phyloP scores from a whole-genome alignment of 2,329 filamentous ascomycete genomes.

The Scortechinia acanthostroma region DNA sequence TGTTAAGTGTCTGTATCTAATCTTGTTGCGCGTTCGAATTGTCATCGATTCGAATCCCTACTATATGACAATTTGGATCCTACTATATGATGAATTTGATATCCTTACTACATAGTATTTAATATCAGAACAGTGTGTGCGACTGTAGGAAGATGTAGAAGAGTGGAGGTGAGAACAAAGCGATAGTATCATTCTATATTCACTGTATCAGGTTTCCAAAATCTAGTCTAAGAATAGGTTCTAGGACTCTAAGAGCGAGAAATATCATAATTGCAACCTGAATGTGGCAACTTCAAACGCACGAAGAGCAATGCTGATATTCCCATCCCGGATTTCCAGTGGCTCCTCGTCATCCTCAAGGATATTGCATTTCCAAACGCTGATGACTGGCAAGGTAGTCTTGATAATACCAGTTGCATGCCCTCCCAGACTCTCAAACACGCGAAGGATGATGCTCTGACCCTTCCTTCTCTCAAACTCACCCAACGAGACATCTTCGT shows the following conservation, averaged over 20 bases:
- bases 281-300: conserved; percentile 55
- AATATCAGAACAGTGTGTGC: no score
- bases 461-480: conserved; percentile 46
- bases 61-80: no score
- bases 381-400: conserved; percentile 38
- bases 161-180: no score
- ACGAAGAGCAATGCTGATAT: conserved; percentile 36
- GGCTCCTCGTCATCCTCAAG: conserved; percentile 56
- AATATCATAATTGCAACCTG: conserved; percentile 43
- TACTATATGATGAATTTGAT: no score
- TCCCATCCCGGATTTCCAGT: conserved; percentile 22
- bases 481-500: conserved; percentile 36
- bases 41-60: no score
- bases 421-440: conserved; percentile 61
- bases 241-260: no score
- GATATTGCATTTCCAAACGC: conserved; percentile 55
- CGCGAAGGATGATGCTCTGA: conserved; percentile 45
- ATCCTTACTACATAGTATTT: no score
- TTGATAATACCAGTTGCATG: conserved; percentile 44
- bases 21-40: no score
- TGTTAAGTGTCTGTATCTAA: no score
- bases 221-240: no score
- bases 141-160: no score
- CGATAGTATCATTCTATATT: no score
- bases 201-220: conserved; percentile 4